Evolutionary conservation across 371 early-diverging fungal species (phyloP).

Genomic region (Lichtheimia ornata): DNA sequence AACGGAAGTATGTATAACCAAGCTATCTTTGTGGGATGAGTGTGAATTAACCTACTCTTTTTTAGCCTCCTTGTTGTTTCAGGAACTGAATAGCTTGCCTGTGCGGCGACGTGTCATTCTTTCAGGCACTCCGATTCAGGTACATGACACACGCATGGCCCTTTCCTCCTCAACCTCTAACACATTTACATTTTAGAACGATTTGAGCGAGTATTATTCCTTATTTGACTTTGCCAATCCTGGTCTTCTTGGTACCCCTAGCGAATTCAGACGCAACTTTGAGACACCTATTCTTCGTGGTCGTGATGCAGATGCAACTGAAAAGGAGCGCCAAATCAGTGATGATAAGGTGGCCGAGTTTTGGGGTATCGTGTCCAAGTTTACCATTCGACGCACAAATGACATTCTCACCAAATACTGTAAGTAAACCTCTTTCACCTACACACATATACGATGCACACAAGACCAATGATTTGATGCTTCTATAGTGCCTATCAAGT

Average conservation of each 20-base stretch:
- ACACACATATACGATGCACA: background rate
- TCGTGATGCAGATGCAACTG: constrained; percentile 89
- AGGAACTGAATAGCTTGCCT: constrained; percentile 80
- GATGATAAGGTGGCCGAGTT: constrained; percentile 88
- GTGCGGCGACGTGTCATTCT: constrained; percentile 90
- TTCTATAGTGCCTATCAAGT: constrained; percentile 87
- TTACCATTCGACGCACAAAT: constrained; percentile 95
- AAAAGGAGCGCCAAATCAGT: constrained; percentile 77
- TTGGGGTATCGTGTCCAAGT: constrained; percentile 83
- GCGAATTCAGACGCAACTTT: constrained; percentile 89
- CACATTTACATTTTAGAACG: constrained; percentile 61
- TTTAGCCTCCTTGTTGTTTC: constrained; percentile 80
- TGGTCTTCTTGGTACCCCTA: constrained; percentile 89
- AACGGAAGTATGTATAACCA: constrained; percentile 61
- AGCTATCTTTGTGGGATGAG: background rate
- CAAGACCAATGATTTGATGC: background rate
- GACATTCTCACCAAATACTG: constrained; percentile 93
- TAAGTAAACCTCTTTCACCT: constrained; percentile 37
- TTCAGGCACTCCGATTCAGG: constrained; percentile 98
- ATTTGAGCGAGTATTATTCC: constrained; percentile 93
- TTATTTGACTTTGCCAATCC: constrained; percentile 95
- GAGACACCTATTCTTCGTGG: constrained; percentile 94
- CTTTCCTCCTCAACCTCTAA: no score
- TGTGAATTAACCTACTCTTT: background rate
- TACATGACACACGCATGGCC: constrained; percentile 11